phyloP scores from a whole-genome alignment of 495 filamentous ascomycete genomes.

The Immersiella caudata region DNA sequence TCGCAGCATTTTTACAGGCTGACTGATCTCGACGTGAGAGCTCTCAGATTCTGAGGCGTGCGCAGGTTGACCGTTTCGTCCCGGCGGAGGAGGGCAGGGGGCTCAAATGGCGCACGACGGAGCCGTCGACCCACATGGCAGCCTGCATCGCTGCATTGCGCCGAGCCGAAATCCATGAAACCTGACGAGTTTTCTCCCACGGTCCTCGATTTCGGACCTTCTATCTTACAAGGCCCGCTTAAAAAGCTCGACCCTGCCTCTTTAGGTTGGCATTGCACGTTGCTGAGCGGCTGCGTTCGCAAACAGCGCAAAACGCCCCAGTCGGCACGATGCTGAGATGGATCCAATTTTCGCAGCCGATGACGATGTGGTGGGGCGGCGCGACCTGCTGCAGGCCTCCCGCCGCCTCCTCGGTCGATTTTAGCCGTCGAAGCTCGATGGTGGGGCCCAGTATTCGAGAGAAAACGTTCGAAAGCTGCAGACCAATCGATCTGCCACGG shows the following conservation, averaged over 20 bases:
- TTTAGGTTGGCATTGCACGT: background rate
- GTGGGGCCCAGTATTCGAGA: slow-evolving; percentile 5
- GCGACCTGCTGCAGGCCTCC: background rate
- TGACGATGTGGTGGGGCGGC: slow-evolving; percentile 4
- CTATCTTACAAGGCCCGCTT: slow-evolving; percentile 27
- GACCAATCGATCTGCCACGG: slow-evolving; percentile 25
- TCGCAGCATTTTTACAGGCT: background rate
- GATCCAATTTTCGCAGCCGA: slow-evolving; percentile 7
- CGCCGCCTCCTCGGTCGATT: background rate
- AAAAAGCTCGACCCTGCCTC: background rate
- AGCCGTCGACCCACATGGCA: background rate
- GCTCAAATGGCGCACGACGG: slow-evolving; percentile 33
- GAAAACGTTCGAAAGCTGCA: slow-evolving; percentile 4
- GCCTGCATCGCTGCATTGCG: slow-evolving; percentile 27
- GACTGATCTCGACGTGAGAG: background rate
- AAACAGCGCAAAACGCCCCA: background rate
- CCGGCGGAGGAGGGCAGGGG: slow-evolving; percentile 17
- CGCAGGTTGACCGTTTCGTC: slow-evolving; percentile 15
- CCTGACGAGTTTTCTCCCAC: slow-evolving; percentile 20
- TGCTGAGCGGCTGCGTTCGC: background rate
- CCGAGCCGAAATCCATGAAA: slow-evolving; percentile 23
- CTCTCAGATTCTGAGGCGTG: background rate
- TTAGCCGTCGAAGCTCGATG: slow-evolving; percentile 20
- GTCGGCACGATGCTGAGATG: background rate
- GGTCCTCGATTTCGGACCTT: slow-evolving; percentile 29